These are phyloP conservation scores for Pilasporangium apinafurcum DNA, from an alignment of 352 stramenopile genomes.

Conservation along the genomic window DNA sequence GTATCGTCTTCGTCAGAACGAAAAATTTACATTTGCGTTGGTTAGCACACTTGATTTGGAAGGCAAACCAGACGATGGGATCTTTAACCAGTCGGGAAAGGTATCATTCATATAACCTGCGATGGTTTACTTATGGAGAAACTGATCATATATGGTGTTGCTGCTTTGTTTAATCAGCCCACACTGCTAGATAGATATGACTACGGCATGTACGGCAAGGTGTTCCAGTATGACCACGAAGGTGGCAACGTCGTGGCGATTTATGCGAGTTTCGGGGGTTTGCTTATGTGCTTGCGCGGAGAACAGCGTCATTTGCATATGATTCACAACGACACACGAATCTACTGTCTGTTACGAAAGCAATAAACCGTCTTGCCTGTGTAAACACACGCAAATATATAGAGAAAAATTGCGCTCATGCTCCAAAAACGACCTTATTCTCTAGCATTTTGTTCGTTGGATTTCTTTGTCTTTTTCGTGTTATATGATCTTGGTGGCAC, in stretches of 20 bases:
- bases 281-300: constrained; percentile 96
- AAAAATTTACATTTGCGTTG: constrained; percentile 96
- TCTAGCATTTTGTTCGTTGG: not conserved
- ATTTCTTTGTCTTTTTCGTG: not conserved
- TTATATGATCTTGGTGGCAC: not conserved
- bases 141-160: too few species aligned
- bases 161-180: constrained; percentile 19
- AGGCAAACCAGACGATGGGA: constrained; percentile 93
- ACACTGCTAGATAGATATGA: constrained; percentile 97
- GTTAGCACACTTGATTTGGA: constrained; percentile 96
- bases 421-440: not conserved
- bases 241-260: constrained; percentile 92
- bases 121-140: constrained; percentile 2
- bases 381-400: constrained; percentile 5
- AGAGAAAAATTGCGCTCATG: constrained; percentile 5
- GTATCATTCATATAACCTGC: too few species aligned
- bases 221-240: constrained; percentile 97
- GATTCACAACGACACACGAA: constrained; percentile 95
- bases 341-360: constrained; percentile 92
- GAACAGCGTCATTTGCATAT: constrained; percentile 96
- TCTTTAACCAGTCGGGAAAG: constrained; percentile 90
- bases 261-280: constrained; percentile 94
- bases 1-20: constrained; percentile 92
- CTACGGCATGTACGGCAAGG: constrained; percentile 98
- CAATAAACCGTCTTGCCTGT: constrained; percentile 33